Conservation (phyloP, 441 rosid species). For the Syzygium syzygioides region DNA sequence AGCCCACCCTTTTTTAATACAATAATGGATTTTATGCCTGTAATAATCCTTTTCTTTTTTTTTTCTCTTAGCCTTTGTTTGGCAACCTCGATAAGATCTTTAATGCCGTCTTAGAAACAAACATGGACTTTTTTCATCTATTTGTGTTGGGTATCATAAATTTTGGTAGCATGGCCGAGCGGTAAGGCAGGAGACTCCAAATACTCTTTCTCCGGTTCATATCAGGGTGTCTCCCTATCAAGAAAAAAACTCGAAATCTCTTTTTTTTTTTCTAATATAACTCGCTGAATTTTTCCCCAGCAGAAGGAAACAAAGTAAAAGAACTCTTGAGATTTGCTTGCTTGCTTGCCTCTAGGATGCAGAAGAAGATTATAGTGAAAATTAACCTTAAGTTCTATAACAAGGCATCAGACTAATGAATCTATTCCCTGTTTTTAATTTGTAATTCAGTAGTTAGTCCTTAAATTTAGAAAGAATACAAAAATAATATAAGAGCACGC, state of each 20-base stretch:
- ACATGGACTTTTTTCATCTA: neutral
- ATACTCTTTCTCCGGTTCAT: neutral
- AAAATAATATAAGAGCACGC: neutral
- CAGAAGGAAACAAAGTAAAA: neutral
- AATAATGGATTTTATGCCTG: neutral
- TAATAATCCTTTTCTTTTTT: too few relatives aligned
- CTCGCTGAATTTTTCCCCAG: neutral
- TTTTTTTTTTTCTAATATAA: too few relatives aligned
- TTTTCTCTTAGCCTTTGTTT: neutral
- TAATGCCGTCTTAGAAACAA: neutral
- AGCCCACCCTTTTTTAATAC: too few relatives aligned
- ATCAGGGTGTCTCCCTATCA: neutral
- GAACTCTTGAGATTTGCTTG: neutral
- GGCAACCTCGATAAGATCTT: neutral
- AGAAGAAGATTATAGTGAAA: too few relatives aligned
- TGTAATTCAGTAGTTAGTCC: neutral
- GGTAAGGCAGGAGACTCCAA: neutral
- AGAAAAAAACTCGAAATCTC: neutral
- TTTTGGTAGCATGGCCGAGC: neutral
- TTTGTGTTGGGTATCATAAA: neutral
- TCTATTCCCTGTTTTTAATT: neutral
- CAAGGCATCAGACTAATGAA: neutral
- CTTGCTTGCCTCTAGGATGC: neutral
- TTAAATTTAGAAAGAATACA: neutral
- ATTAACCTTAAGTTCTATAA: neutral